These are phyloP conservation scores for Pyrenula massariospora DNA, from an alignment of 495 filamentous ascomycete genomes.

Conservation along the genomic window DNA sequence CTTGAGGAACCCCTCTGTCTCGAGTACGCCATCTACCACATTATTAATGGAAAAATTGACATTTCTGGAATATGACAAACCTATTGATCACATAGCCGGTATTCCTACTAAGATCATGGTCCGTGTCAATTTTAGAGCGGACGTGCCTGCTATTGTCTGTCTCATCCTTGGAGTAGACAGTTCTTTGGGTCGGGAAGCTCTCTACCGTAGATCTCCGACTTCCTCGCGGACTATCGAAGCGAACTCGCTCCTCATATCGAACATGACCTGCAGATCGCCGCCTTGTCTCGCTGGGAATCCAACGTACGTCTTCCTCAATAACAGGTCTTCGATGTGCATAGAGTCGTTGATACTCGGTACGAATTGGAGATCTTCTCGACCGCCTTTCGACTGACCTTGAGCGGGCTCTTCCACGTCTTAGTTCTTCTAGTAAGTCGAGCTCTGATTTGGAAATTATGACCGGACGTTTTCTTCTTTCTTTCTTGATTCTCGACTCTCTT, in stretches of 20 bases:
- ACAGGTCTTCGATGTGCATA: neutral
- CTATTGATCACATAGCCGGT: neutral
- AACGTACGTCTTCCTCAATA: neutral
- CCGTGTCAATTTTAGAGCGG: neutral
- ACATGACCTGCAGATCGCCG: neutral
- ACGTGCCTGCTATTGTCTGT: neutral
- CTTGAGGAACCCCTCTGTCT: neutral
- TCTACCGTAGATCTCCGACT: neutral
- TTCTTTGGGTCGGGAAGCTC: neutral
- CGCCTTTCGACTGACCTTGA: neutral
- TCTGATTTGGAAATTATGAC: neutral
- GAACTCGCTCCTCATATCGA: neutral
- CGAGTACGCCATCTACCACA: too few relatives aligned
- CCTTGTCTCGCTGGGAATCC: neutral
- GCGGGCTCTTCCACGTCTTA: neutral
- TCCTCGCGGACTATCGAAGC: neutral
- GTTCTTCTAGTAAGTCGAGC: neutral
- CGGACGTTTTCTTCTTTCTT: neutral
- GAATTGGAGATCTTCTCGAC: neutral
- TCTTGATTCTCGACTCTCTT: neutral
- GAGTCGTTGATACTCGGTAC: neutral
- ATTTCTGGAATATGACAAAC: too few relatives aligned
- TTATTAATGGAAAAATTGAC: too few relatives aligned
- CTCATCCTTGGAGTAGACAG: neutral
- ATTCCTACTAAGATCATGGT: neutral